These are phyloP conservation scores for Tylopilus sp. DNA, from an alignment of 768 basidiomycete genomes.

Conservation along the genomic window DNA sequence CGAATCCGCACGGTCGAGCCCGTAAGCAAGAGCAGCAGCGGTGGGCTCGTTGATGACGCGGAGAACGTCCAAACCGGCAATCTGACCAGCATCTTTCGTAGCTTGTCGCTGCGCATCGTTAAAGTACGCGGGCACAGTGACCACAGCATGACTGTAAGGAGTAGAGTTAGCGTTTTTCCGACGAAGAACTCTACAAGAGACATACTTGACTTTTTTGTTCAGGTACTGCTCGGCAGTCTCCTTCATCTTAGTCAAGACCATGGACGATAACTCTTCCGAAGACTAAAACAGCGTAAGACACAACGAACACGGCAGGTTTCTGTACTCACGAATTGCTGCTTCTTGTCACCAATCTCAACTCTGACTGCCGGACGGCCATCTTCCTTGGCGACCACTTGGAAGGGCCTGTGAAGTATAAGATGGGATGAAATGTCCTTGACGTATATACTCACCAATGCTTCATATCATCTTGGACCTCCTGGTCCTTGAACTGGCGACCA, in stretches of 20 bases:
- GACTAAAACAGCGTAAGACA: constrained; percentile 47
- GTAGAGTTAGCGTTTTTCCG: neutral
- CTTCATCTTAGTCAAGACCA: constrained; percentile 90
- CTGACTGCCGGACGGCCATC: constrained; percentile 79
- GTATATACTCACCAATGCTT: constrained; percentile 62
- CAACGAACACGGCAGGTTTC: neutral
- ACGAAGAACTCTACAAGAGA: neutral
- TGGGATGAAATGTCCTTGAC: neutral
- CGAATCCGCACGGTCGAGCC: constrained; percentile 77
- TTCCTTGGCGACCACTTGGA: constrained; percentile 65
- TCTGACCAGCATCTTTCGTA: constrained; percentile 96
- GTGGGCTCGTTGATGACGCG: constrained; percentile 99
- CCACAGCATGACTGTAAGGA: constrained; percentile 68
- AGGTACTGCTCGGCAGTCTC: constrained; percentile 93
- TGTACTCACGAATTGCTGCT: constrained; percentile 69
- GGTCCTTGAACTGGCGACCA: constrained; percentile 89
- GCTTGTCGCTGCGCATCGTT: constrained; percentile 99
- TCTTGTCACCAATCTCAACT: constrained; percentile 85
- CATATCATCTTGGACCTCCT: constrained; percentile 90
- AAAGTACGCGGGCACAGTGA: constrained; percentile 98
- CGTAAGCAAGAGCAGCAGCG: constrained; percentile 96
- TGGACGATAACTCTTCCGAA: constrained; percentile 81
- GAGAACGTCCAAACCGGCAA: constrained; percentile 95
- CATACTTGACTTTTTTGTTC: constrained; percentile 92
- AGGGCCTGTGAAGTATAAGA: constrained; percentile 52